Evolutionary conservation across 441 rosid genomes (phyloP), one percentile per base, ranked within the genome.

Genomic region (Viola pubescens): DNA sequence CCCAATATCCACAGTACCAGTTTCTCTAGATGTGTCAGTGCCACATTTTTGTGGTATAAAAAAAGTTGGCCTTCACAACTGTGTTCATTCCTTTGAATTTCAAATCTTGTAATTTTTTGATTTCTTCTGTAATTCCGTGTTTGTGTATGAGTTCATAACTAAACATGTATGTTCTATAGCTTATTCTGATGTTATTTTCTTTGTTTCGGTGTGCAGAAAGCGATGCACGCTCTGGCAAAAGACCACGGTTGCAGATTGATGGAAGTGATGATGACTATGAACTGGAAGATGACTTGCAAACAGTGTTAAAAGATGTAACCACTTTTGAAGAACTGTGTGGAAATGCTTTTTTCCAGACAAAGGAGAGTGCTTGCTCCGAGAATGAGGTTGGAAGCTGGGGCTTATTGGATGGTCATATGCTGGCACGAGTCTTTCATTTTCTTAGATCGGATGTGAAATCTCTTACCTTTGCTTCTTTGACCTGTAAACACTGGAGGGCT

Each of bases 401-500:
- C 70, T 79, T 89, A 68, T 72, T 94, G 78, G 89, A 91, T 66
- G 88, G 98, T 60, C 79, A 68, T 71, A 68, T 79, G 56, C 76
- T 94, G 72, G 89, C 97, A 68, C 81, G 94, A 53, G 82, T 91
- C 60, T 94, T 85, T 70, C 97, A 94, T 82, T 81, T 81, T 72
- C 70, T 94, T 82, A 85, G 86, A 77, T 74, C 82, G 54, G 98
- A 94, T 78, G 52, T 84, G 72, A 82, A 75, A 66, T 81, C 99
- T 62, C 92, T 91, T 58, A 78, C 80, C 48, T 48, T 81, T 73
- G 91, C 97, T 60, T 89, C 99, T 65, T 73, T 82, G 78, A 87
- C 97, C 63, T 94, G 98, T 75, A 89, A 83, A 71, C 92, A 81
- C 61, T 94, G 99, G 99, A 85, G 92, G 68, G 79, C 95, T 70